These are phyloP conservation scores for Trichoderma koningii DNA, from an alignment of 2,329 filamentous ascomycete species.

Conservation along the genomic window DNA sequence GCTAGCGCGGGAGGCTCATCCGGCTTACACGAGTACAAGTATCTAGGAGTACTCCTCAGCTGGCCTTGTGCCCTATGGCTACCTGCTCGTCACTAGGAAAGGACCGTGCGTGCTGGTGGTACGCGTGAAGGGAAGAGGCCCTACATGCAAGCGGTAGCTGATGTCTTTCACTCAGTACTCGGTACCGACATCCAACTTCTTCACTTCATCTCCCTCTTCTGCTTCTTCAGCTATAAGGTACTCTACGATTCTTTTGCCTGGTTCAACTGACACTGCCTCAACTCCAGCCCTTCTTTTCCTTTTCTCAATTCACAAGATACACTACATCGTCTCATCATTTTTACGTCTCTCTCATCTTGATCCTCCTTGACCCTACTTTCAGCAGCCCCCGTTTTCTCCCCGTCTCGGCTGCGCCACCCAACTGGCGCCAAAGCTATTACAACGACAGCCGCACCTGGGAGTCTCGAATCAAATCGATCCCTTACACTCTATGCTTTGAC, in stretches of 20 bases:
- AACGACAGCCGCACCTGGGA: background rate
- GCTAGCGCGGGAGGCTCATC: background rate
- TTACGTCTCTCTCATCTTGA: background rate
- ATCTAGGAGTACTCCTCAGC: too few relatives aligned
- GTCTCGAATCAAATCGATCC: background rate
- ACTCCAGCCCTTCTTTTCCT: too few relatives aligned
- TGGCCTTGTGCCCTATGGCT: too few relatives aligned
- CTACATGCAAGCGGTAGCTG: too few relatives aligned
- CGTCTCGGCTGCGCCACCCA: slow-evolving; percentile 19
- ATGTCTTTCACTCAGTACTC: too few relatives aligned
- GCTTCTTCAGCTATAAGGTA: background rate
- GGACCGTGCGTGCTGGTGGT: too few relatives aligned
- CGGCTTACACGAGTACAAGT: background rate
- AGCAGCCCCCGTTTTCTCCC: background rate
- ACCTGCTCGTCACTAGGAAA: too few relatives aligned
- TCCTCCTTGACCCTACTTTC: background rate
- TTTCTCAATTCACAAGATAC: background rate
- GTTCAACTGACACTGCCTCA: too few relatives aligned
- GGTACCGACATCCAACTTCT: too few relatives aligned
- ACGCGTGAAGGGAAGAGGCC: too few relatives aligned
- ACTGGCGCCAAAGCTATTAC: slow-evolving; percentile 18
- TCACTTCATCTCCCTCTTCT: background rate
- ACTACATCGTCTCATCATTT: background rate
- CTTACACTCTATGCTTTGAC: too few relatives aligned
- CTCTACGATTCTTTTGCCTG: too few relatives aligned